A percentile compares a stretch with the other conserved stretches of the same genome.
Conservation (phyloP, 768 basidiomycete genomes). For the Tricholoma hemisulphureum region DNA sequence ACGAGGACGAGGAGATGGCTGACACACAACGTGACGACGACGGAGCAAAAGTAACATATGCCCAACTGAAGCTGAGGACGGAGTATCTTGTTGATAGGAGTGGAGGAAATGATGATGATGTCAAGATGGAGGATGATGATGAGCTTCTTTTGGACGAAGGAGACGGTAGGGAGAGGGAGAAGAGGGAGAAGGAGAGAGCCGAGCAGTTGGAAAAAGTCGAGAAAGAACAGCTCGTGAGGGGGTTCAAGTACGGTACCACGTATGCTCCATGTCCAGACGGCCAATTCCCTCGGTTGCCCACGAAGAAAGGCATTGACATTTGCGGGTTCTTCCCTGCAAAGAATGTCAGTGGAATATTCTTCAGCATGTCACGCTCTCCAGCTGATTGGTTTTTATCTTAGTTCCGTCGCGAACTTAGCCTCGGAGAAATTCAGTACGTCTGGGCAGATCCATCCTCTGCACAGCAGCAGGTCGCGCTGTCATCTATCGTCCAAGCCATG, state of each 20-base stretch:
- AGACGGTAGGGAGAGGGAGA: constrained; percentile 26
- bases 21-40: constrained; percentile 28
- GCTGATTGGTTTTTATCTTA: constrained; percentile 26
- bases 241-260: constrained; percentile 88
- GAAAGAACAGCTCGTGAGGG: constrained; percentile 75
- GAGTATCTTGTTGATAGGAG: constrained; percentile 59
- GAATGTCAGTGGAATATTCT: constrained; percentile 46
- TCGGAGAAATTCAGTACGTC: constrained; percentile 85
- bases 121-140: constrained; percentile 39
- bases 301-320: constrained; percentile 83
- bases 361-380: background rate
- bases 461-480: constrained; percentile 79
- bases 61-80: constrained; percentile 45
- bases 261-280: constrained; percentile 86
- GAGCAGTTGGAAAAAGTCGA: constrained; percentile 55
- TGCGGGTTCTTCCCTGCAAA: constrained; percentile 74
- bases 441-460: constrained; percentile 71
- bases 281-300: constrained; percentile 72
- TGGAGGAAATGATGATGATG: constrained; percentile 37
- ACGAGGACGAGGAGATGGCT: constrained; percentile 35
- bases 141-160: constrained; percentile 24
- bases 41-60: constrained; percentile 35
- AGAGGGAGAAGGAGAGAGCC: constrained; percentile 32
- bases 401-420: constrained; percentile 79
- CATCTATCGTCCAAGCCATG: constrained; percentile 87